Conservation (phyloP, 345 rosid genomes). For the Jatropha curcas region DNA sequence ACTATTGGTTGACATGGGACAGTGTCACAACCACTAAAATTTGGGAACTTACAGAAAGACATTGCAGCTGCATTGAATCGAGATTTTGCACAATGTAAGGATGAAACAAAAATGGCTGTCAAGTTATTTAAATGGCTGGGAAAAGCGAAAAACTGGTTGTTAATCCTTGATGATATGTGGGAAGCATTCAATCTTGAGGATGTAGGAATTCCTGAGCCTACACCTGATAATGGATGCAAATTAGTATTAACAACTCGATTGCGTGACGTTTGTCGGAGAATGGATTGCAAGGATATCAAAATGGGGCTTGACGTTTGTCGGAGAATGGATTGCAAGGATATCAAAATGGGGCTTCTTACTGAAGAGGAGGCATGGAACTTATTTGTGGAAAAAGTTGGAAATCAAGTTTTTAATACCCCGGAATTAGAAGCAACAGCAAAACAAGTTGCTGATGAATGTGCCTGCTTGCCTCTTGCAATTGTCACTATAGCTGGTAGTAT, state of each 20-base stretch:
- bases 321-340: background rate
- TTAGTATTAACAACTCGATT: background rate
- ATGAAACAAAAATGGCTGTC: background rate
- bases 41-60: background rate
- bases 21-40: background rate
- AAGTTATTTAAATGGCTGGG: background rate
- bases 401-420: too few relatives aligned
- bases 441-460: background rate
- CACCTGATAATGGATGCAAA: background rate
- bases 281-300: background rate
- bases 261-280: background rate
- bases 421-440: background rate
- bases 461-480: background rate
- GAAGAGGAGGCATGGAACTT: background rate
- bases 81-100: background rate
- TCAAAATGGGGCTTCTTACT: background rate
- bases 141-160: background rate
- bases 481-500: background rate
- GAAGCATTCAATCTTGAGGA: background rate
- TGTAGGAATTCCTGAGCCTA: background rate
- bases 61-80: background rate
- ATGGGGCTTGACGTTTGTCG: background rate
- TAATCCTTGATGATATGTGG: conserved; percentile 8
- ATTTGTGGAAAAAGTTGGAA: background rate
- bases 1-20: too few relatives aligned